phyloP scores from a whole-genome alignment of 176 grass and related monocot species.

The Musa beccarii region DNA sequence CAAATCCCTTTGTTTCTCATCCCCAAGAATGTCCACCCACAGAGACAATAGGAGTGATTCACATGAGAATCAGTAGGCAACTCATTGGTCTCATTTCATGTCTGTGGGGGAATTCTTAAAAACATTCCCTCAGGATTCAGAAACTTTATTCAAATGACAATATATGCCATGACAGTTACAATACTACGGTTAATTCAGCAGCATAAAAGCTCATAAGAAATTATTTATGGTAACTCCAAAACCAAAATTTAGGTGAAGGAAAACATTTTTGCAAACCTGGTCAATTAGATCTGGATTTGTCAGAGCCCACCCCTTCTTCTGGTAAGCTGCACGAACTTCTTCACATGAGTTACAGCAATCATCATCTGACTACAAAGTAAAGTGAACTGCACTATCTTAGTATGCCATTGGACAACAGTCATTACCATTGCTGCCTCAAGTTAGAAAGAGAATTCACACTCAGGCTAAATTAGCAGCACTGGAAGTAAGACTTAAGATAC shows the following conservation, averaged over 20 bases:
- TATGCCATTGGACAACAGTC: conserved; percentile 10
- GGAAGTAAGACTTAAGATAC: not conserved
- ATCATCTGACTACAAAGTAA: conserved; percentile 64
- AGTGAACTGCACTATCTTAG: conserved; percentile 24
- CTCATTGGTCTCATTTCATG: not conserved
- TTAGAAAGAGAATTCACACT: not conserved
- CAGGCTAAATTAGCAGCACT: not conserved
- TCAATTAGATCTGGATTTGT: conserved; percentile 69
- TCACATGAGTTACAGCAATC: conserved; percentile 97
- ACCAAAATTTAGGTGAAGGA: not conserved
- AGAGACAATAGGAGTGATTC: not conserved
- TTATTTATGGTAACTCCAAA: not conserved
- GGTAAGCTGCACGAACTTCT: conserved; percentile 86
- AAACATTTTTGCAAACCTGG: conserved; percentile 43
- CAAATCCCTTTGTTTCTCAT: too few relatives aligned
- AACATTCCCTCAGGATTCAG: not conserved
- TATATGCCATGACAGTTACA: not conserved
- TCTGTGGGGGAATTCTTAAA: not conserved
- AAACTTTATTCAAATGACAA: not conserved
- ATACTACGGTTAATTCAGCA: not conserved
- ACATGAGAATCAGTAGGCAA: not conserved
- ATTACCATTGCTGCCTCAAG: not conserved
- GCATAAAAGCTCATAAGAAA: not conserved
- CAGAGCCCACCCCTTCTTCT: conserved; percentile 85
- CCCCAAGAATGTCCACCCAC: not conserved